phyloP scores from a whole-genome alignment of 345 rosid genomes.

The Leavenworthia alabamica region DNA sequence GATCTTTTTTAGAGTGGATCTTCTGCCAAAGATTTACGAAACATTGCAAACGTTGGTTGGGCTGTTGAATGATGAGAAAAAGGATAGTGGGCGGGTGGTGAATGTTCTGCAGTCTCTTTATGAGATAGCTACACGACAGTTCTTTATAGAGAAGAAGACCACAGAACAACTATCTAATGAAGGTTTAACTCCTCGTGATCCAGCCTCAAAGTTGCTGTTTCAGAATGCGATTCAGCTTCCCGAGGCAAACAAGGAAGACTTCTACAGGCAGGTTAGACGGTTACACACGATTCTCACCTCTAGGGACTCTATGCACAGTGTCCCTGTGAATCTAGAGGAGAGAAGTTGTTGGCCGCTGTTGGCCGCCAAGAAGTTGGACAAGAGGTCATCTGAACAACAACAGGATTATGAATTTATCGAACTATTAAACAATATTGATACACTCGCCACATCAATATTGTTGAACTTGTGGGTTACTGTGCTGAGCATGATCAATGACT shows the following conservation, averaged over 20 bases:
- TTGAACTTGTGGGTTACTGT: slow-evolving; percentile 88
- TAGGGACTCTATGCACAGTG: slow-evolving; percentile 79
- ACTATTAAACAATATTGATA: slow-evolving; percentile 69
- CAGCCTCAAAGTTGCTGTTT: slow-evolving; percentile 68
- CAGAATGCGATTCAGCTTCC: slow-evolving; percentile 75
- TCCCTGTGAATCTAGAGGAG: slow-evolving; percentile 86
- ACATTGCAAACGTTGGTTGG: slow-evolving; percentile 67
- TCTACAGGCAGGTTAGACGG: slow-evolving; percentile 82
- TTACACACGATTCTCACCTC: slow-evolving; percentile 82
- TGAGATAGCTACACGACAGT: slow-evolving; percentile 76
- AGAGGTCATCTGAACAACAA: slow-evolving; percentile 56
- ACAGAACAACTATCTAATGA: slow-evolving; percentile 56
- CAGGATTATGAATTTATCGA: slow-evolving; percentile 72
- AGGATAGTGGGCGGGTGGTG: slow-evolving; percentile 63
- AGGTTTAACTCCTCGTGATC: slow-evolving; percentile 73
- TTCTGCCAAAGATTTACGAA: slow-evolving; percentile 60
- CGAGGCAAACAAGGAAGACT: slow-evolving; percentile 54
- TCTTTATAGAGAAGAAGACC: slow-evolving; percentile 58
- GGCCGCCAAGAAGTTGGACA: slow-evolving; percentile 89
- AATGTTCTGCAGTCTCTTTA: slow-evolving; percentile 81
- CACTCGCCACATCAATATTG: slow-evolving; percentile 79
- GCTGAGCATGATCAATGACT: slow-evolving; percentile 94
- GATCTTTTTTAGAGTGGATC: slow-evolving; percentile 65
- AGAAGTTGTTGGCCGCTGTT: too few relatives aligned
- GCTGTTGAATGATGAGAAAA: slow-evolving; percentile 45